Evolutionary conservation across 2,329 filamentous ascomycete genomes (phyloP).

Genomic region (Nemania sp.): DNA sequence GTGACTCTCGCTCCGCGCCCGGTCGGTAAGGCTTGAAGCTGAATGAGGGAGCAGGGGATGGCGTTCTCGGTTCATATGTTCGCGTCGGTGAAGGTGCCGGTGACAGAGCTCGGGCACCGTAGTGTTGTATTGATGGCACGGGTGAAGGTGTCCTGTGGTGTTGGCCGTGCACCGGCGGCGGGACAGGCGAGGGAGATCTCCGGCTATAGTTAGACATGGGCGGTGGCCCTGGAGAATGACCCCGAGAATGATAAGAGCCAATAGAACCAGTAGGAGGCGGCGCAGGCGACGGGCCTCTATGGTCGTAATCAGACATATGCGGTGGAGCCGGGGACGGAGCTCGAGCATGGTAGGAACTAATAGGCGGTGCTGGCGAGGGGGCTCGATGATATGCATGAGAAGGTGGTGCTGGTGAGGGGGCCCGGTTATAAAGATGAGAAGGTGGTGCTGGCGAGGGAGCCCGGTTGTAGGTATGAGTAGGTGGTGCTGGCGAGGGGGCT

Average conservation of each 20-base stretch:
- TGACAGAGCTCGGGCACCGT: constrained; percentile 44
- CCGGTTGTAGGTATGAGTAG: constrained; percentile 34
- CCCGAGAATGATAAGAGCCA: constrained; percentile 27
- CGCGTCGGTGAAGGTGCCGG: constrained; percentile 41
- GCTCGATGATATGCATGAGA: constrained; percentile 35
- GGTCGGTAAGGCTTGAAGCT: constrained; percentile 43
- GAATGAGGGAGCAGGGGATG: constrained; percentile 48
- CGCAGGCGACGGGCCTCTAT: constrained; percentile 45
- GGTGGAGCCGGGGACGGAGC: constrained; percentile 45
- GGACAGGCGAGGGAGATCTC: constrained; percentile 45
- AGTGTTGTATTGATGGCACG: constrained; percentile 31
- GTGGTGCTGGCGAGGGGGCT: constrained; percentile 42
- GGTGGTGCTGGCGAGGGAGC: constrained; percentile 45
- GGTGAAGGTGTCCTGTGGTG: constrained; percentile 46
- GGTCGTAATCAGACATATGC: constrained; percentile 38
- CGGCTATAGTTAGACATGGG: constrained; percentile 39
- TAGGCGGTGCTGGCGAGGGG: constrained; percentile 41
- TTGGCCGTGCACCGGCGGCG: constrained; percentile 34
- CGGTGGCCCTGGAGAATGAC: constrained; percentile 44
- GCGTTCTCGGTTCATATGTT: constrained; percentile 41
- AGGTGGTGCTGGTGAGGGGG: constrained; percentile 44
- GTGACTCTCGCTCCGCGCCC: constrained; percentile 53
- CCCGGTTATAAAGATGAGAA: no score
- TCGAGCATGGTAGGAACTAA: constrained; percentile 34
- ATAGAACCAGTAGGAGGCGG: constrained; percentile 21